Percentiles rank a stretch among this genome's conserved stretches.
These are phyloP conservation scores for Sphaerulina vaccinii DNA, from an alignment of 2,329 filamentous ascomycete genomes.

Conservation along the genomic window DNA sequence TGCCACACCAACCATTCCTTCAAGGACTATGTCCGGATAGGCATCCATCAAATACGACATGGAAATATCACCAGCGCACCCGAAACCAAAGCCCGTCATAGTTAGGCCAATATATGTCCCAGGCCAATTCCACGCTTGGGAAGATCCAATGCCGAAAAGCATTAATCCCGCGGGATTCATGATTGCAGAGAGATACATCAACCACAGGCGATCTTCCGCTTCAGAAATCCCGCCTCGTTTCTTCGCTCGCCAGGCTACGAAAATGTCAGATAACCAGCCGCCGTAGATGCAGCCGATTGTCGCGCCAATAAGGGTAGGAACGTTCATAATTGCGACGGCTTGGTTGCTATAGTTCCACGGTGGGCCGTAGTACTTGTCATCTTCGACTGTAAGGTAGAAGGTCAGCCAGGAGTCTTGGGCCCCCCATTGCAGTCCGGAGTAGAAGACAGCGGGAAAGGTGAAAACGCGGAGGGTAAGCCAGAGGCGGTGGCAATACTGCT, in stretches of 20 bases:
- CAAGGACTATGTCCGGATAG: conserved; percentile 57
- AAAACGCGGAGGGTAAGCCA: conserved; percentile 59
- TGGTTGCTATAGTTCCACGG: conserved; percentile 58
- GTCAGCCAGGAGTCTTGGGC: conserved; percentile 60
- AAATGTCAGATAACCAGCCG: conserved; percentile 57
- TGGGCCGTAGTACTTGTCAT: conserved; percentile 54
- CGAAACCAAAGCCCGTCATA: conserved; percentile 60
- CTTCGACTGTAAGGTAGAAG: conserved; percentile 57
- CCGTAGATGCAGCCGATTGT: conserved; percentile 58
- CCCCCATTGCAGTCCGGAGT: conserved; percentile 59
- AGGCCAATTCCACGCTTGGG: conserved; percentile 54
- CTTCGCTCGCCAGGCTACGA: conserved; percentile 56
- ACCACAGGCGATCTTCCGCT: conserved; percentile 55
- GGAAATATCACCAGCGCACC: conserved; percentile 57
- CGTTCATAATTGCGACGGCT: conserved; percentile 58
- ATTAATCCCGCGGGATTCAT: conserved; percentile 54
- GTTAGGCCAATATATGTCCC: conserved; percentile 55
- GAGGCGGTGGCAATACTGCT: conserved; percentile 55
- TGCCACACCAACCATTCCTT: conserved; percentile 59
- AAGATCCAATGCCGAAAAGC: conserved; percentile 55
- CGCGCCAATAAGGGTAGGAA: conserved; percentile 56
- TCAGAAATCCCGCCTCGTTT: conserved; percentile 56
- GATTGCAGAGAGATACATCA: conserved; percentile 51
- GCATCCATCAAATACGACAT: conserved; percentile 54
- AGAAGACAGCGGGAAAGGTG: conserved; percentile 58